A percentile compares a stretch with the other conserved stretches of the same genome.
Conservation (phyloP, 2,329 filamentous ascomycete species). For the Venturia carpophila region DNA sequence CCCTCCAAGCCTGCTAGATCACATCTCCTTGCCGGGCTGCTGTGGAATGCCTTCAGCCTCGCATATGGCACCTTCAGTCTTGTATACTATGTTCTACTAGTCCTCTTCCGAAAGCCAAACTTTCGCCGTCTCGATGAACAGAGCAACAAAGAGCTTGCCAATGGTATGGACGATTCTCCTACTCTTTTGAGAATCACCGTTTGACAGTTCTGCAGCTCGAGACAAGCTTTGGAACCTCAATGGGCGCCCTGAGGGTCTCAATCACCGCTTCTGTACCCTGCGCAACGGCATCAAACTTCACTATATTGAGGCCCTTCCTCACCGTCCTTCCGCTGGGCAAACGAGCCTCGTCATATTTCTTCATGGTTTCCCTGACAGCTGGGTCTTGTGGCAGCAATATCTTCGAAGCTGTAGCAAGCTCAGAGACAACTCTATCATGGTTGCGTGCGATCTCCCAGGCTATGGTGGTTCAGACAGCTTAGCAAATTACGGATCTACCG, state of each 20-base stretch:
- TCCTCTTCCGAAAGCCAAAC: constrained; percentile 25
- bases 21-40: background rate
- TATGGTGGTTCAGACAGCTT: constrained; percentile 51
- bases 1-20: background rate
- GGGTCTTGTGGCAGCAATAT: constrained; percentile 45
- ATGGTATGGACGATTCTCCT: constrained; percentile 23
- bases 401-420: constrained; percentile 34
- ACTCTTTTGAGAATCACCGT: background rate
- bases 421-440: constrained; percentile 36
- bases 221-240: constrained; percentile 48
- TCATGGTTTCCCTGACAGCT: constrained; percentile 55
- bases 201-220: constrained; percentile 34
- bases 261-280: constrained; percentile 46
- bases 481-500: constrained; percentile 41
- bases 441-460: constrained; percentile 51
- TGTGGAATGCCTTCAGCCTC: constrained; percentile 23
- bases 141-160: constrained; percentile 26
- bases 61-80: constrained; percentile 29
- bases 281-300: constrained; percentile 46
- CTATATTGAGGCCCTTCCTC: constrained; percentile 40
- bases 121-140: constrained; percentile 25
- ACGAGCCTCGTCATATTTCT: constrained; percentile 44
- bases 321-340: constrained; percentile 24
- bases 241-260: constrained; percentile 37
- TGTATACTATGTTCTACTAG: constrained; percentile 22